Evolutionary conservation across 345 rosid species (phyloP).

Genomic region (Erysimum cheiranthoides): DNA sequence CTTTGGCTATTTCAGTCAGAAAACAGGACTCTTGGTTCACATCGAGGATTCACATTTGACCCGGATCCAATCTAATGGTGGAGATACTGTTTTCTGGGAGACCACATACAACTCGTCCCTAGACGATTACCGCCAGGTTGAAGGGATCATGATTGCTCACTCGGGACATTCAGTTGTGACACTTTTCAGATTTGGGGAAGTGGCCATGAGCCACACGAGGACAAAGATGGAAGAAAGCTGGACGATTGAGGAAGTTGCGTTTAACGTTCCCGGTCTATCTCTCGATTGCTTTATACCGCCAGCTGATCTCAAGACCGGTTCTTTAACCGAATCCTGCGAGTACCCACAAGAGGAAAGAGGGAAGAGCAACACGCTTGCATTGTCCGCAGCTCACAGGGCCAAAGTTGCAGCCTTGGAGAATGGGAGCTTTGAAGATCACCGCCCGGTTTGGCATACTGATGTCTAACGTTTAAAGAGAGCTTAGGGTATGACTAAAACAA

Average conservation of each 20-base stretch:
- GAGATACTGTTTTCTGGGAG: constrained; percentile 90
- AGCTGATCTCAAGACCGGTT: constrained; percentile 69
- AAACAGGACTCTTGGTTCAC: constrained; percentile 82
- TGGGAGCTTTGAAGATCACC: constrained; percentile 39
- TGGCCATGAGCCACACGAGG: constrained; percentile 83
- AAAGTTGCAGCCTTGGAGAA: constrained; percentile 81
- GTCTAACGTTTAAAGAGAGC: constrained; percentile 36
- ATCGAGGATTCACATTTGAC: constrained; percentile 92
- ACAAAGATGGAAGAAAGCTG: constrained; percentile 98
- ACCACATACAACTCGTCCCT: constrained; percentile 84
- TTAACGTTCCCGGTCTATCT: constrained; percentile 87
- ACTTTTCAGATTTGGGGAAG: constrained; percentile 89
- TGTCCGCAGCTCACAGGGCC: constrained; percentile 60
- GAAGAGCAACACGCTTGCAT: constrained; percentile 51
- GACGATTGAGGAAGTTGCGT: constrained; percentile 96
- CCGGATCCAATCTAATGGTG: constrained; percentile 78
- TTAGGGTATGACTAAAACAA: constrained; percentile 14
- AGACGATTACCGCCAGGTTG: constrained; percentile 82
- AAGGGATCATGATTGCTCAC: constrained; percentile 96
- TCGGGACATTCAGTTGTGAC: constrained; percentile 87
- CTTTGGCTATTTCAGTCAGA: constrained; percentile 91
- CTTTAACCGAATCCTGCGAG: constrained; percentile 66
- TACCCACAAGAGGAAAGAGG: constrained; percentile 69
- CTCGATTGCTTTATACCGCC: constrained; percentile 93
- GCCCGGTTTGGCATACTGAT: constrained; percentile 43